Evolutionary conservation across 306 rosid species (phyloP).

Genomic region (Glycyrrhiza uralensis): DNA sequence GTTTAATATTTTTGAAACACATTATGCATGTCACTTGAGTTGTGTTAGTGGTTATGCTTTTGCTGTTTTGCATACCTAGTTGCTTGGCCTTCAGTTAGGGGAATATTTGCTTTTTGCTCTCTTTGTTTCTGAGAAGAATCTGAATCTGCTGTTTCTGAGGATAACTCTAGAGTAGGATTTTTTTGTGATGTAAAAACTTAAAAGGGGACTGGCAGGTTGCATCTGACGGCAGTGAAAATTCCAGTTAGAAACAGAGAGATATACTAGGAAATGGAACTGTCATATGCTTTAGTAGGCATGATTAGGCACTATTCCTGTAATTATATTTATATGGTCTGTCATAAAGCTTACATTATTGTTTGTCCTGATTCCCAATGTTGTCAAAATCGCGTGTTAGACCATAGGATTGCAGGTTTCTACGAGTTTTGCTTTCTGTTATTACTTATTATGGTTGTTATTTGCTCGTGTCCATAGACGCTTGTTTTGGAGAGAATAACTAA

Average conservation of each 20-base stretch:
- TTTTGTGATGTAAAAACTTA: background rate
- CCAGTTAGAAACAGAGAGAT: background rate
- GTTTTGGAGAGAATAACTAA: background rate
- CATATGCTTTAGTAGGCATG: background rate
- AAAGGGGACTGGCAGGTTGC: background rate
- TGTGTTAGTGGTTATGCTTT: background rate
- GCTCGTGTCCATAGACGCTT: background rate
- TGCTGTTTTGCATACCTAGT: conserved; percentile 6
- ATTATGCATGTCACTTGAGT: background rate
- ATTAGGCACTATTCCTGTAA: background rate
- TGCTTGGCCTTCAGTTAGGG: background rate
- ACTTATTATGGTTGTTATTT: conserved; percentile 13
- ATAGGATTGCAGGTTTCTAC: background rate
- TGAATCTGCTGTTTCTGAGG: background rate
- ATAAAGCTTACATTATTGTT: background rate
- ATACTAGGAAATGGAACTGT: background rate
- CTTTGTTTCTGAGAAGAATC: background rate
- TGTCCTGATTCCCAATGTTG: background rate
- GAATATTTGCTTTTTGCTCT: background rate
- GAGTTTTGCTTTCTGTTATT: conserved; percentile 1
- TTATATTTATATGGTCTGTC: background rate
- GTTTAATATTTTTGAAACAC: background rate
- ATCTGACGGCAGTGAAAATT: background rate
- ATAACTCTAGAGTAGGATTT: background rate
- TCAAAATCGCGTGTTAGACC: background rate